Base-by-base conservation (phyloP, 192 early-diverging fungal genomes). In the Radiomyces spectabilis region DNA sequence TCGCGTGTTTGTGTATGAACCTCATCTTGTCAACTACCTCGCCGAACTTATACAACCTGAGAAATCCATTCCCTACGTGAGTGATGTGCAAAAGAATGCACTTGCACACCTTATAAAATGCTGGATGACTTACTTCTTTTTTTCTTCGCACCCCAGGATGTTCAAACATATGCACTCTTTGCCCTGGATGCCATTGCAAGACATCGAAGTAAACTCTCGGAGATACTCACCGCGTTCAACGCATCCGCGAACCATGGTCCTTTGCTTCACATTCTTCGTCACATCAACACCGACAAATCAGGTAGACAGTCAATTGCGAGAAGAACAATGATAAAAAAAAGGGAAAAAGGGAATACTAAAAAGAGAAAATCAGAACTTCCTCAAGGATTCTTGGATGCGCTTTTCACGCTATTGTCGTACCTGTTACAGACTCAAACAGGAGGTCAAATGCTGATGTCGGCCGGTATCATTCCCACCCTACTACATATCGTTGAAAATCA, bases 211-310 rank as follows among this genome's bases (percentile, higher is more conserved):
- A 83, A 85, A 50, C 69, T 91, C 1, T 72, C 73, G 21, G 93
- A 93, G 40, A 87, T 94, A 1, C 73, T 94, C 35, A 80, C 86
- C 12, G 89, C 93, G 1, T 66, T 96, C 44, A 95, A 93, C 51
- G 91, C 91, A 1, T 88, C 91, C 1, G 93, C 92, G 3, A 95
- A 93, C 55, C 93, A 97, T 54, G 96, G 96, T 21, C 80, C 86
- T 25, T 71, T 97, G 12, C 85, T 97, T 71, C 86, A 82, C 51
- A 75, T 87, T 4, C 57, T 97, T 31, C 81, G 91, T 51, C 84
- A 83, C 53, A 76, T 91, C 22, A 80, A 91, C 26, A 48, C 37
- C 6, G 34, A 33, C 25, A n/a, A n/a, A 48, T 27, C 46, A 48
- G 5, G 8, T 27, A 15, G 9, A 9, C n/a, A 48, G 12, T n/a